Evolutionary conservation across 345 rosid species (phyloP), one percentile per base, ranked within the genome.

Genomic region (Bruguiera parviflora): DNA sequence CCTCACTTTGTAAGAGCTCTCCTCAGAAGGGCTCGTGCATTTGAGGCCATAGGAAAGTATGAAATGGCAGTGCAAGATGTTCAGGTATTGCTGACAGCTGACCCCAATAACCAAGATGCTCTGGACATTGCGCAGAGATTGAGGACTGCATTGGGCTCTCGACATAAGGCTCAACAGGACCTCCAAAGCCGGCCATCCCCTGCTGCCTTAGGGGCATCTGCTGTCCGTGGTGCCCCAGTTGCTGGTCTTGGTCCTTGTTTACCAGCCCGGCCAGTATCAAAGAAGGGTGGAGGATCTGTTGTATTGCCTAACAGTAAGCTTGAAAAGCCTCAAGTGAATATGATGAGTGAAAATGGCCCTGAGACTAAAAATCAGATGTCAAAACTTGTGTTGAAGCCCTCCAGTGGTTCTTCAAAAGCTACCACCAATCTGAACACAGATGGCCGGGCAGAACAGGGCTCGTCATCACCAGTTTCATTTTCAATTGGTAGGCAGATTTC

Each of bases 151-250:
- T 73, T 87, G 67, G 89, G 96, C 27, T 86, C 91, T 22, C 87
- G 77, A 29, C 91, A 82, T 65, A 91, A 88, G 76, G 88, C 88
- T 35, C 96, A 94, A 83, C 96, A 84, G 79, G 96, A 89, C 75
- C 88, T 84, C 65, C 96, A 85, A 65, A 92, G 99, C 66, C 84
- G 93, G 7, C 99, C 99, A 6, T 91, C 99, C 29, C 97, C 97
- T 5, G 99, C 99, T 49, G 97, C 97, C n/a, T 86, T 95, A 11
- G 99, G 99, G 58, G 99, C 97, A 28, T 95, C 97, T 19, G 99
- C 97, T 1, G 93, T 93, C 20, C 86, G 96, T 25, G 99, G 99
- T 27, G 92, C 97, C 5, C 99, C 99, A 0, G 81, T 92, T 57
- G 80, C 80, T 67, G 99, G 97, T 20, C 92, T 92, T 61, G 97